Conservation (phyloP, 129 eudicot genomes). For the Flaveria sonorensis region DNA sequence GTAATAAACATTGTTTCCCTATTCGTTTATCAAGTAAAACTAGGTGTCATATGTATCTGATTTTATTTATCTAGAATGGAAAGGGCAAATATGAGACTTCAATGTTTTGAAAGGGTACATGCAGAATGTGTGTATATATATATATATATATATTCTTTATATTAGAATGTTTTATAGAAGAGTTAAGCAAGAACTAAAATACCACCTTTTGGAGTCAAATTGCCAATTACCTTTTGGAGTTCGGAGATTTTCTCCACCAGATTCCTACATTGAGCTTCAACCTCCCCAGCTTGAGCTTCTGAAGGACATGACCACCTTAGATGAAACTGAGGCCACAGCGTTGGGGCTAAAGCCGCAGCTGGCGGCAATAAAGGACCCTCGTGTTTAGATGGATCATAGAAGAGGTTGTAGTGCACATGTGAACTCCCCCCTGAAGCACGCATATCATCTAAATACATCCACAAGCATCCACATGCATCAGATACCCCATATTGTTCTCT, state of each 20-base stretch:
- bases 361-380: constrained; percentile 87
- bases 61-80: no score
- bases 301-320: constrained; percentile 95
- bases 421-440: constrained; percentile 72
- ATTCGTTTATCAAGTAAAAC: not conserved
- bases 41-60: no score
- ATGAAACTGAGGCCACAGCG: constrained; percentile 98
- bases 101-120: not conserved
- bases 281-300: constrained; percentile 84
- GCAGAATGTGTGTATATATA: not conserved
- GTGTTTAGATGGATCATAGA: constrained; percentile 71
- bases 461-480: constrained; percentile 85
- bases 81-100: not conserved
- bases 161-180: not conserved
- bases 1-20: not conserved
- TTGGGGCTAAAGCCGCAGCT: constrained; percentile 99
- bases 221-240: constrained; percentile 69
- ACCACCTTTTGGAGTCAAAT: not conserved
- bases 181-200: not conserved
- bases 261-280: constrained; percentile 79
- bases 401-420: constrained; percentile 82
- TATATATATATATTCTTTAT: not conserved
- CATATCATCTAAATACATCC: constrained; percentile 79
- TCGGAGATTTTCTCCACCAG: constrained; percentile 62
- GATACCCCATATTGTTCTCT: constrained; percentile 75